Conservation (phyloP, 2,329 filamentous ascomycete species). For the Aspergillus tanneri region DNA sequence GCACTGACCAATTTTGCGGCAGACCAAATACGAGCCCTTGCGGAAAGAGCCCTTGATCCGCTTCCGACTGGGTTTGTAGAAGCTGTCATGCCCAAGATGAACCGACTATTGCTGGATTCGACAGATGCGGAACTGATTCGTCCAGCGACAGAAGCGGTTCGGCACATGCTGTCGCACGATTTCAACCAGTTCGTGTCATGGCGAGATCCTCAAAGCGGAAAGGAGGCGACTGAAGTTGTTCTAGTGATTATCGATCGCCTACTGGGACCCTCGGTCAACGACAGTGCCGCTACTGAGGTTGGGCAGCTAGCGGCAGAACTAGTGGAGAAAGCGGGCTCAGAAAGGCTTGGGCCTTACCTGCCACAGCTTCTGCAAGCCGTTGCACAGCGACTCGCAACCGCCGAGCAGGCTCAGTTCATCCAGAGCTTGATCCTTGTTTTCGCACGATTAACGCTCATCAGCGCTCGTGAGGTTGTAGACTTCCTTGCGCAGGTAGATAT, state of each 20-base stretch:
- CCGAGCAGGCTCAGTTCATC: conserved; percentile 83
- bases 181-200: conserved; percentile 86
- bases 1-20: conserved; percentile 82
- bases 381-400: conserved; percentile 76
- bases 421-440: conserved; percentile 96
- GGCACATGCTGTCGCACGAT: conserved; percentile 87
- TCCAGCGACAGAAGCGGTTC: conserved; percentile 79
- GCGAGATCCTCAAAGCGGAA: conserved; percentile 72
- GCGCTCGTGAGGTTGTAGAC: conserved; percentile 83
- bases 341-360: conserved; percentile 85
- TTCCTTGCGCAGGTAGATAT: conserved; percentile 86
- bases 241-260: conserved; percentile 90
- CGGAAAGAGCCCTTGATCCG: conserved; percentile 79
- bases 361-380: conserved; percentile 86
- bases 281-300: conserved; percentile 93
- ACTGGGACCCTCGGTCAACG: conserved; percentile 78
- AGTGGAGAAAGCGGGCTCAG: conserved; percentile 91
- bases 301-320: conserved; percentile 90
- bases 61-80: conserved; percentile 83
- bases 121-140: conserved; percentile 86
- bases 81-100: conserved; percentile 82
- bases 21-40: conserved; percentile 76
- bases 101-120: conserved; percentile 75
- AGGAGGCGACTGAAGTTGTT: conserved; percentile 82
- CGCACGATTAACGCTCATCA: conserved; percentile 80